Evolutionary conservation across 805 yeast species (phyloP).

Genomic region (Saturnispora mendoncae): DNA sequence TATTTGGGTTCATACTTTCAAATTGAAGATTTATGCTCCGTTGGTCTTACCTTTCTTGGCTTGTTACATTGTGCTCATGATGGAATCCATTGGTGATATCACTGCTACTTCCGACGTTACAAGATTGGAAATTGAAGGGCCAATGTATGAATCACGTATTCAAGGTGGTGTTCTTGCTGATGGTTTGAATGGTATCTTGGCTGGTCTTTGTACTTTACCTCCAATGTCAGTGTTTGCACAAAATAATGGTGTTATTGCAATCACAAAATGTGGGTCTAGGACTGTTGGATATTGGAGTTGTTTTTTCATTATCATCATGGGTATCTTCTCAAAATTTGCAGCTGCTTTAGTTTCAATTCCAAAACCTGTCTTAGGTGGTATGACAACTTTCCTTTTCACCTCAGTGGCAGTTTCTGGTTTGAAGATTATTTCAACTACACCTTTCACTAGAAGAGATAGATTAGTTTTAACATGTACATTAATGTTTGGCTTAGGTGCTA

Average conservation of each 20-base stretch:
- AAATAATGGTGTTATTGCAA: slow-evolving; percentile 88
- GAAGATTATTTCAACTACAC: slow-evolving; percentile 44
- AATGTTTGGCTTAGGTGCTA: slow-evolving; percentile 45
- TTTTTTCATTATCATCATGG: slow-evolving; percentile 75
- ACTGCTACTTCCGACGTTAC: slow-evolving; percentile 93
- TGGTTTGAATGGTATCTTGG: slow-evolving; percentile 64
- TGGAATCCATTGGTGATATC: slow-evolving; percentile 93
- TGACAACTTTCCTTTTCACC: slow-evolving; percentile 54
- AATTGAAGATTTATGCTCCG: slow-evolving; percentile 70
- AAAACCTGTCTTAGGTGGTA: slow-evolving; percentile 74
- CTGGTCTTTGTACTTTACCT: slow-evolving; percentile 75
- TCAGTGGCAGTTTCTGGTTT: slow-evolving; percentile 54
- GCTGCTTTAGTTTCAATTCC: slow-evolving; percentile 86
- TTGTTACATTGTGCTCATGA: slow-evolving; percentile 70
- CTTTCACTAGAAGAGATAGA: slow-evolving; percentile 50
- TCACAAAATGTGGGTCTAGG: slow-evolving; percentile 87
- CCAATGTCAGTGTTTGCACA: slow-evolving; percentile 92
- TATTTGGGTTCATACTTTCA: slow-evolving; percentile 83
- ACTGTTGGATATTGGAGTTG: slow-evolving; percentile 47
- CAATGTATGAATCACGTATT: slow-evolving; percentile 68
- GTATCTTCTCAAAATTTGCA: slow-evolving; percentile 77
- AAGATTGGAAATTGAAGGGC: slow-evolving; percentile 75
- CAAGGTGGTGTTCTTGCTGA: slow-evolving; percentile 93
- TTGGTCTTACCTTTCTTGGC: slow-evolving; percentile 80
- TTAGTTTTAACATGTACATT: slow-evolving; percentile 44